A percentile compares a stretch with the other conserved stretches of the same genome.
Conservation (phyloP, 306 rosid species). For the Begonia loranthoides region DNA sequence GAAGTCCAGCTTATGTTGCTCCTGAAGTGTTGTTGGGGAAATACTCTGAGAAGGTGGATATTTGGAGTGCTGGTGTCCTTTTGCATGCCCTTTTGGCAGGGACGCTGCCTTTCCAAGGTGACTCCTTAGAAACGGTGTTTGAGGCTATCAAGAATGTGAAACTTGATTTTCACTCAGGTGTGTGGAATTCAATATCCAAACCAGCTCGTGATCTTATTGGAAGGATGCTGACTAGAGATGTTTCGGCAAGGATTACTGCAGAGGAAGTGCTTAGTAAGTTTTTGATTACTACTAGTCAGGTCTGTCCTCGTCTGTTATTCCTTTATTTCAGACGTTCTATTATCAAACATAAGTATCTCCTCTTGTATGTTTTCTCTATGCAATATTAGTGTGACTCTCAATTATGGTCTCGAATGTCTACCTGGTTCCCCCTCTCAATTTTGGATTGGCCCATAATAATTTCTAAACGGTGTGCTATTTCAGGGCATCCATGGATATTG, state of each 20-base stretch:
- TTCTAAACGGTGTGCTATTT: not conserved
- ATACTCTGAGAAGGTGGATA: conserved; percentile 86
- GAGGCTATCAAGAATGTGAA: conserved; percentile 71
- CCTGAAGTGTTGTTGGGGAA: conserved; percentile 80
- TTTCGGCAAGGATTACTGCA: conserved; percentile 72
- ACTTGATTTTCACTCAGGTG: conserved; percentile 69
- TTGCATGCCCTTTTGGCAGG: conserved; percentile 82
- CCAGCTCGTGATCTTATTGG: conserved; percentile 88
- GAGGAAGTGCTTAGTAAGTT: conserved; percentile 94
- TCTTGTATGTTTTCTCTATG: too few relatives aligned
- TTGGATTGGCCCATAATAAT: too few relatives aligned
- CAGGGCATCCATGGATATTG: conserved; percentile 96
- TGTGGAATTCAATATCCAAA: conserved; percentile 78
- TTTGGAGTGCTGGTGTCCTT: conserved; percentile 99
- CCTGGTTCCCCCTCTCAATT: too few relatives aligned
- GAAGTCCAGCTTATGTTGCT: conserved; percentile 99
- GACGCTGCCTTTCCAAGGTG: conserved; percentile 86
- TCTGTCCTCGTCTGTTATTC: too few relatives aligned
- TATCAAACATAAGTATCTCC: too few relatives aligned
- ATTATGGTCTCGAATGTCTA: too few relatives aligned
- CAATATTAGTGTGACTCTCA: too few relatives aligned
- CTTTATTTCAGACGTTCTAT: too few relatives aligned
- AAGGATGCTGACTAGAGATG: conserved; percentile 91
- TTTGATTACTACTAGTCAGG: not conserved
- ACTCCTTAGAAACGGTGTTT: conserved; percentile 76